Evolutionary conservation across 495 filamentous ascomycete species (phyloP), one percentile per base, ranked within the genome.

Genomic region (Penicillium maclennaniae): DNA sequence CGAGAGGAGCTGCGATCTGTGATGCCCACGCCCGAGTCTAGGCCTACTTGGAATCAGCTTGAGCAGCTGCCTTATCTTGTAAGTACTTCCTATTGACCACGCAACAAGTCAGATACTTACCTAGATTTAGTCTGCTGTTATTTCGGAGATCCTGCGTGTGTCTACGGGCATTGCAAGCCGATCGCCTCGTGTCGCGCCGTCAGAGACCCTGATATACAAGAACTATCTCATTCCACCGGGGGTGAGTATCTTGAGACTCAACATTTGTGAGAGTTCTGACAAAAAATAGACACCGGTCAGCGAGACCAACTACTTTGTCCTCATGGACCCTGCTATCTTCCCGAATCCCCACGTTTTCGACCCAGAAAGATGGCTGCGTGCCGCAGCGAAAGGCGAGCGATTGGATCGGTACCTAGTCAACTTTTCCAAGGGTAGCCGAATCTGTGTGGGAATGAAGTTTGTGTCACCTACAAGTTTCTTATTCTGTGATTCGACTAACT

Each of bases 341-440:
- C 72, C 78, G 0, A 54, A 79, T 8, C 73, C 80, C 0, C 52
- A 72, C 4, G 55, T 55, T 15, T 83, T 80, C 56, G 55, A 68
- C 6, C 79, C 81, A 5, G 73, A 78, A 10, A 69, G 80, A 20
- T 84, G 77, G 77, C 58, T 79, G 19, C 63, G 54, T 9, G 61
- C 66, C 16, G 55, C 68, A 7, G 61, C 52, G 6, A 61, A 60
- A 20, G 64, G 68, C 2, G 47, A 69, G n/a, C 59, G 54, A 21
- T 47, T 78, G 4, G 65, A 72, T 21, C 63, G 55, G 25, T 73
- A 63, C 53, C 62, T 73, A 12, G 69, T 78, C 5, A 65, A 63
- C 12, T 80, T 77, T 47, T 59, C 66, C 8, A 71, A 69, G 17
- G 77, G 77, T 7, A 68, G 53, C 25, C 65, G 77, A 26, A 65